Evolutionary conservation across 495 filamentous ascomycete species (phyloP).

Genomic region (Talaromyces liani): DNA sequence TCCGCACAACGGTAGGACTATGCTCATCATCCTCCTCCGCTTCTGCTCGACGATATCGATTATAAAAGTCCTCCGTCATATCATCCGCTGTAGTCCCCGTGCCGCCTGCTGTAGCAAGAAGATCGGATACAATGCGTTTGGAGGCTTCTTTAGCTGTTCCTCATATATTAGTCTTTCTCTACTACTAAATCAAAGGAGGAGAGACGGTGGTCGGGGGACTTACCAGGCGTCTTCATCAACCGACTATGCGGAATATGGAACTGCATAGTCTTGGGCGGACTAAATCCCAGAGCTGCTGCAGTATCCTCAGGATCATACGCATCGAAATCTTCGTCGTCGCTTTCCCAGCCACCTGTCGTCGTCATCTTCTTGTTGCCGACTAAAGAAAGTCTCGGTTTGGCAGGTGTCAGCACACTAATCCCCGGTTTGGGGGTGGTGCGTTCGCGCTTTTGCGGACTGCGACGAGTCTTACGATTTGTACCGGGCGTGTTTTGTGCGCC

Average conservation of each 20-base stretch:
- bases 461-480: slow-evolving; percentile 26
- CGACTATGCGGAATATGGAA: slow-evolving; percentile 85
- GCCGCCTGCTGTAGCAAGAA: slow-evolving; percentile 75
- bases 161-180: background rate
- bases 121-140: slow-evolving; percentile 83
- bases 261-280: slow-evolving; percentile 95
- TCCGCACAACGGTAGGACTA: slow-evolving; percentile 69
- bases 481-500: slow-evolving; percentile 25
- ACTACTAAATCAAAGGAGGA: background rate
- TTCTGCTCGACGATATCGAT: background rate
- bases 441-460: slow-evolving; percentile 15
- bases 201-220: slow-evolving; percentile 17
- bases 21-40: slow-evolving; percentile 51
- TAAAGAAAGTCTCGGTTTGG: slow-evolving; percentile 17
- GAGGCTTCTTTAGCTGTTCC: slow-evolving; percentile 76
- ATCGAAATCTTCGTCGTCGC: slow-evolving; percentile 46
- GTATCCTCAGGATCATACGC: slow-evolving; percentile 51
- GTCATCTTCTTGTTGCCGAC: slow-evolving; percentile 15
- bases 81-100: slow-evolving; percentile 38
- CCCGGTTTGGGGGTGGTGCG: slow-evolving; percentile 55
- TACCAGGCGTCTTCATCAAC: slow-evolving; percentile 86
- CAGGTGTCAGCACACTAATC: slow-evolving; percentile 70
- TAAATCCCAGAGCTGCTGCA: slow-evolving; percentile 56
- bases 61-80: background rate
- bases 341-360: slow-evolving; percentile 54